A percentile compares a stretch with the other conserved stretches of the same genome.
These are phyloP conservation scores for Actinidia arguta DNA, from an alignment of 179 eudicot species.

Conservation along the genomic window DNA sequence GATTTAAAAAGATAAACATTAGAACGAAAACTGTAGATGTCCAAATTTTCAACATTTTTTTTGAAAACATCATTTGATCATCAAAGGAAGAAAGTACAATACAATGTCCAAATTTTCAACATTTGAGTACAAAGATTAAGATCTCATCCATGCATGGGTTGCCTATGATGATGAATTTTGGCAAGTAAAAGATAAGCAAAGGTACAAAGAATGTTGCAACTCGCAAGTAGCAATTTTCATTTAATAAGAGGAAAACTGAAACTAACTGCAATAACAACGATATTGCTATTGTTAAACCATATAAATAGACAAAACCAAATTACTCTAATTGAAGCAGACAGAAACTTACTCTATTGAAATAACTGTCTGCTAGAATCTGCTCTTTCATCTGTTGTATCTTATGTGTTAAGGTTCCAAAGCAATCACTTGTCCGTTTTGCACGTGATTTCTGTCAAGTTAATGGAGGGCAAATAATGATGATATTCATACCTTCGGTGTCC, in stretches of 20 bases:
- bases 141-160: neutral
- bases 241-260: neutral
- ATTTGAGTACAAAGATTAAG: neutral
- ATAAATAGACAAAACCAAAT: conserved; percentile 26
- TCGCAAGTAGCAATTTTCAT: neutral
- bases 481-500: neutral
- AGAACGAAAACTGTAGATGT: neutral
- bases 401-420: conserved; percentile 40
- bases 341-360: no score
- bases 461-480: neutral
- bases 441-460: conserved; percentile 15
- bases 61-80: neutral
- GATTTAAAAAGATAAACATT: no score
- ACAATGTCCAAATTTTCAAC: neutral
- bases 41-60: neutral
- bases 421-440: conserved; percentile 48
- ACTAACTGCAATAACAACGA: neutral
- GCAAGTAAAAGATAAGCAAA: neutral
- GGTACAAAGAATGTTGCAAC: neutral
- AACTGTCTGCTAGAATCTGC: conserved; percentile 77
- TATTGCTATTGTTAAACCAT: neutral
- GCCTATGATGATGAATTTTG: neutral
- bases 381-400: conserved; percentile 61
- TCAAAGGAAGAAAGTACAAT: neutral
- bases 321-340: conserved; percentile 58